Conservation (phyloP, 176 grass and related monocot species). For the Triticum aestivum region DNA sequence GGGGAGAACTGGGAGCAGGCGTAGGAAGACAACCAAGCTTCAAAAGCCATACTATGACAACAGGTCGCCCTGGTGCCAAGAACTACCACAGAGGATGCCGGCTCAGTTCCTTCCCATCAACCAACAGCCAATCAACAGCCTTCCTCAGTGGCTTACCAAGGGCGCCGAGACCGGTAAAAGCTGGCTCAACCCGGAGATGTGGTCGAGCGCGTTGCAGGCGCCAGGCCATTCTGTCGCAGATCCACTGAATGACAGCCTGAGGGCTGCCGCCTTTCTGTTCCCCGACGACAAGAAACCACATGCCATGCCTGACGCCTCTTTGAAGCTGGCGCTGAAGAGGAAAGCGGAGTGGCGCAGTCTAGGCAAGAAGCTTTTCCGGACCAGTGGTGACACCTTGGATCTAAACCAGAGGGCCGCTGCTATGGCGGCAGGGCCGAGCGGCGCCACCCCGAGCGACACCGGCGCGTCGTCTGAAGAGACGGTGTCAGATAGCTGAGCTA, state of each 20-base stretch:
- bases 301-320: constrained; percentile 28
- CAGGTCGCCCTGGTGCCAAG: constrained; percentile 31
- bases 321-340: constrained; percentile 42
- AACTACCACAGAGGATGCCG: constrained; percentile 19
- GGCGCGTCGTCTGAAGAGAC: constrained; percentile 71
- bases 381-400: constrained; percentile 29
- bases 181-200: constrained; percentile 30
- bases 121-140: constrained; percentile 36
- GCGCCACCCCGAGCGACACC: constrained; percentile 29
- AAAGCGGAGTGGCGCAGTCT: constrained; percentile 25
- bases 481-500: constrained; percentile 53
- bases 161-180: background rate
- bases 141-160: constrained; percentile 76
- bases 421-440: constrained; percentile 20
- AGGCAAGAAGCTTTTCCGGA: constrained; percentile 37
- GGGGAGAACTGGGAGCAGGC: constrained; percentile 22
- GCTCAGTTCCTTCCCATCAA: constrained; percentile 23
- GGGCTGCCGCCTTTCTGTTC: constrained; percentile 13
- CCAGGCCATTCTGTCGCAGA: background rate
- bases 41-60: constrained; percentile 43
- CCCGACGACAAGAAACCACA: constrained; percentile 23
- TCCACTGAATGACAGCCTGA: constrained; percentile 1
- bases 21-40: constrained; percentile 33
- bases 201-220: constrained; percentile 17
- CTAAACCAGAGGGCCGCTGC: constrained; percentile 31